These are phyloP conservation scores for Cladosporium velox DNA, from an alignment of 2,329 filamentous ascomycete species.

Conservation along the genomic window DNA sequence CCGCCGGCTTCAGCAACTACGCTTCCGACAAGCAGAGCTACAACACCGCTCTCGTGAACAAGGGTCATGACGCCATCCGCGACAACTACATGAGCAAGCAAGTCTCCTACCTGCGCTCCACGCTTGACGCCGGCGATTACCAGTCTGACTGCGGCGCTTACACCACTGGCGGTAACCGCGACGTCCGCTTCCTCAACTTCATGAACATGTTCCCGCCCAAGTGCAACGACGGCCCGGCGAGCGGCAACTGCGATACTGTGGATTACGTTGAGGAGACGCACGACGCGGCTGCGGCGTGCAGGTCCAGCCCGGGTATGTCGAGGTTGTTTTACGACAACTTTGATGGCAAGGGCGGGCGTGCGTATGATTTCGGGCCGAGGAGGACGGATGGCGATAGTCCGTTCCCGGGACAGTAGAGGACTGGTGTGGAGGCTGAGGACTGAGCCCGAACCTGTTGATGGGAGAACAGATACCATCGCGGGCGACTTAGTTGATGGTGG, in stretches of 20 bases:
- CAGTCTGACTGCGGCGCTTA: constrained; percentile 34
- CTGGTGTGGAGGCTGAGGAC: background rate
- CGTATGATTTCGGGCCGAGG: constrained; percentile 37
- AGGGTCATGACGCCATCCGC: constrained; percentile 32
- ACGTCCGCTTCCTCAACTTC: constrained; percentile 41
- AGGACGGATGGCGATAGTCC: constrained; percentile 28
- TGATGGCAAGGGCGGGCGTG: constrained; percentile 33
- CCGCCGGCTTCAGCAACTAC: constrained; percentile 36
- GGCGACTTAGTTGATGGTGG: background rate
- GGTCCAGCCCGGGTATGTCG: constrained; percentile 34
- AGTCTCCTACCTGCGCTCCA: constrained; percentile 38
- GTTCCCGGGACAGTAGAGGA: background rate
- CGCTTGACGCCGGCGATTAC: constrained; percentile 37
- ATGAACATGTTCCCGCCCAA: constrained; percentile 36
- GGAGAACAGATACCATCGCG: constrained; percentile 5
- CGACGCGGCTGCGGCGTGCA: constrained; percentile 38
- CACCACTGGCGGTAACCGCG: constrained; percentile 36
- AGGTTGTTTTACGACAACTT: constrained; percentile 41
- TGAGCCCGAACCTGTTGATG: background rate
- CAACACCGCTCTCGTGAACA: constrained; percentile 30
- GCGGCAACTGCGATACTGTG: constrained; percentile 35
- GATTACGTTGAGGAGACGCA: constrained; percentile 36
- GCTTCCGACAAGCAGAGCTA: constrained; percentile 30
- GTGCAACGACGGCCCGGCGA: constrained; percentile 28
- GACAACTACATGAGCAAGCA: constrained; percentile 36